Conservation (phyloP, 1,284 basidiomycete genomes). For the Sparassis latifolia region DNA sequence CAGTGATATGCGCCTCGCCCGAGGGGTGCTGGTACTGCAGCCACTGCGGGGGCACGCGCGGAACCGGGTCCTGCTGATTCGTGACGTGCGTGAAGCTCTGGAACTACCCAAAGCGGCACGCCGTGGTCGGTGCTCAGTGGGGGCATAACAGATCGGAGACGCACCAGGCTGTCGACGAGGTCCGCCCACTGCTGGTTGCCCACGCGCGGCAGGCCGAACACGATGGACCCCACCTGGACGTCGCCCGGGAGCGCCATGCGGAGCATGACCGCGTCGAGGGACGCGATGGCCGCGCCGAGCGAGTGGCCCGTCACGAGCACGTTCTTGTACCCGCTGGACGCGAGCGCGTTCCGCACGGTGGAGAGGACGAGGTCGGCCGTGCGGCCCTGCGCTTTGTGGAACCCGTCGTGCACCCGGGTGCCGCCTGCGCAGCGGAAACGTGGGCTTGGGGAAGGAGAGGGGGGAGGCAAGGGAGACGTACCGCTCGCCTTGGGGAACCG, state of each 20-base stretch:
- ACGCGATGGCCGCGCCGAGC: conserved; percentile 37
- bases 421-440: conserved; percentile 11
- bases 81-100: conserved; percentile 26
- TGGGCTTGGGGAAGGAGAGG: background rate
- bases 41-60: conserved; percentile 27
- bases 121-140: background rate
- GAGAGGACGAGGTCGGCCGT: conserved; percentile 35
- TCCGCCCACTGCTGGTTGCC: conserved; percentile 41
- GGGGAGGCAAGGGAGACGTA: conserved; percentile 5
- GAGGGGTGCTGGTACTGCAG: conserved; percentile 28
- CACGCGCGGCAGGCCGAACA: conserved; percentile 38
- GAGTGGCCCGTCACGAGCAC: conserved; percentile 33
- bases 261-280: conserved; percentile 38
- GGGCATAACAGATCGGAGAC: conserved; percentile 13
- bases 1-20: conserved; percentile 30
- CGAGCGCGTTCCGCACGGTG: conserved; percentile 31
- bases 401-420: conserved; percentile 36
- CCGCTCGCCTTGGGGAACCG: conserved; percentile 30
- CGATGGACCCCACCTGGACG: conserved; percentile 29
- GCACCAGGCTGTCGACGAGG: conserved; percentile 29
- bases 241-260: conserved; percentile 30
- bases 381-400: conserved; percentile 38
- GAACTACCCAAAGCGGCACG: background rate
- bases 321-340: conserved; percentile 27
- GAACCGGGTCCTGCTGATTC: conserved; percentile 31